Base-by-base conservation (phyloP, 495 filamentous ascomycete species). In the Xylaria curta region DNA sequence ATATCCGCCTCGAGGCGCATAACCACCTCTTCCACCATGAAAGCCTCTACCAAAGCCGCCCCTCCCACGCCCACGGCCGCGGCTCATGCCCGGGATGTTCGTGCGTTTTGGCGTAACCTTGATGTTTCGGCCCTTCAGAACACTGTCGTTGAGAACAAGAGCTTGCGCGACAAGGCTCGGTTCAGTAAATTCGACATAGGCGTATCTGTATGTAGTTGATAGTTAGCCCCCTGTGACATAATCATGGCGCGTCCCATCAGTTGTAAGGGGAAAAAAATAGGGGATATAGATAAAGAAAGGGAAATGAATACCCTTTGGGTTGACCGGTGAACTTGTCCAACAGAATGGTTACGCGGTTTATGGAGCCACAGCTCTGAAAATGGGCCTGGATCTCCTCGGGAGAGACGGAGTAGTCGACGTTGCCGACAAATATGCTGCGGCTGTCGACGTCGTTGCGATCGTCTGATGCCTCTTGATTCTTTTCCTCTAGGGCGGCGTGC, bases 371-470 rank as follows among this genome's bases (percentile, higher is more conserved):
- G 86, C 90, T 97, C 84, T 97, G 94, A 84, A 99, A 99, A 80
- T 99, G 97, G 47, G 94, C 93, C 85, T 99, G 97, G 70, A 99
- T 97, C 83, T 99, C 97, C 83, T 99, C 97, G 0, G 97, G 96
- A 19, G 94, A 97, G 36, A 96, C 95, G 71, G 94, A 94, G 81
- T 99, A 99, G 81, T 99, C 97, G 68, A 99, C 97, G 78, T 99
- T 99, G 60, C 97, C 97, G 31, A 99, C 97, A 79, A 99, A 99
- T 77, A 99, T 93, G 83, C 94, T 97, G 70, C 97, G 90, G 73
- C 89, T 93, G 82, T 99, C 97, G 61, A 99, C 91, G 76, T 98
- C 97, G 78, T 98, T 97, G 81, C 96, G 95, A 82, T 94, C 93
- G 78, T 99, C 97, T 58, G 90, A 89, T 67, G 97, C 86, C 71